These are phyloP conservation scores for Vanderwaltozyma polyspora DNA, from an alignment of 805 yeast genomes.

Conservation along the genomic window DNA sequence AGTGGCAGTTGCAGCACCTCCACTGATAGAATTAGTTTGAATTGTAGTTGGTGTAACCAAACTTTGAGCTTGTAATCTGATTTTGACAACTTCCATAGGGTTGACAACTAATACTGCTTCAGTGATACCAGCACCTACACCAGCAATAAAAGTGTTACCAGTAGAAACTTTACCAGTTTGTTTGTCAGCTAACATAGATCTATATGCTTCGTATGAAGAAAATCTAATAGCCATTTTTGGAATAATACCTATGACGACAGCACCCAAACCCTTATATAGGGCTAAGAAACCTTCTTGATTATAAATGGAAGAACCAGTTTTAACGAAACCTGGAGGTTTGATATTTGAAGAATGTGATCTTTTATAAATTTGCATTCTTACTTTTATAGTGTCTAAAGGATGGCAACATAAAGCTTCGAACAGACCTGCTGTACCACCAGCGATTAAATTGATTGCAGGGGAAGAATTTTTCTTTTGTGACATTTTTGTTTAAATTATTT, in stretches of 20 bases:
- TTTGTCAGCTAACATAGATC: constrained; percentile 49
- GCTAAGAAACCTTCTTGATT: constrained; percentile 75
- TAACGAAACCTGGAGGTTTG: constrained; percentile 76
- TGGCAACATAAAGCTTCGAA: constrained; percentile 97
- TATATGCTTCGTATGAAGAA: constrained; percentile 84
- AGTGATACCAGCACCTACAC: constrained; percentile 94
- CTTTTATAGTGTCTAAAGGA: constrained; percentile 96
- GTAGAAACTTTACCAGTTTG: constrained; percentile 60
- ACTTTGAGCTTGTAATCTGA: constrained; percentile 90
- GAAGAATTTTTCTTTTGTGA: constrained; percentile 28
- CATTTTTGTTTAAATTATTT: constrained; percentile 4
- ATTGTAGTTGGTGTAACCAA: constrained; percentile 27
- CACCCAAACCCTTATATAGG: constrained; percentile 90
- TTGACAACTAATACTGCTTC: constrained; percentile 92
- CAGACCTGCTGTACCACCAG: constrained; percentile 96
- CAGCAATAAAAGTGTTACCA: constrained; percentile 71
- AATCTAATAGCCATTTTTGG: constrained; percentile 98
- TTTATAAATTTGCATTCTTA: constrained; percentile 86
- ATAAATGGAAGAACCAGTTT: constrained; percentile 70
- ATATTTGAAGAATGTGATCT: constrained; percentile 37
- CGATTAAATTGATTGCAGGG: constrained; percentile 57
- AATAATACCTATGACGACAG: constrained; percentile 92
- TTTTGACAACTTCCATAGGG: constrained; percentile 96
- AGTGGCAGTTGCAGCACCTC: constrained; percentile 24
- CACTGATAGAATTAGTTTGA: constrained; percentile 4